A percentile compares a stretch with the other conserved stretches of the same genome.
Evolutionary conservation across 306 rosid genomes (phyloP).

Genomic region (Gynostemma pentaphyllum): DNA sequence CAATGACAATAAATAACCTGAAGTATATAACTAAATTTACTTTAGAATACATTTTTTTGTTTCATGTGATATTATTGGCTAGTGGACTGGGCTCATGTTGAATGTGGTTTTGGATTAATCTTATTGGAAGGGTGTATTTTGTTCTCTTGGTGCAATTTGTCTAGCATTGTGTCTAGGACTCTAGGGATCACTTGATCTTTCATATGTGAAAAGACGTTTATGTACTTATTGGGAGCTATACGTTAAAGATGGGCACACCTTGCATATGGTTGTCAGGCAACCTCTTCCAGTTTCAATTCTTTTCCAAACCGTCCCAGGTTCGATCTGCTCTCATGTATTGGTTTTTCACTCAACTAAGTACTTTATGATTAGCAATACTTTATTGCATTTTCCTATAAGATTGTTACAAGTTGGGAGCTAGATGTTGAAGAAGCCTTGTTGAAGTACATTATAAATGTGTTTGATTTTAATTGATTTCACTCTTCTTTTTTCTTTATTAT

Average conservation of each 20-base stretch:
- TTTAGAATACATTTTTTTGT: neutral
- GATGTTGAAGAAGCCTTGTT: neutral
- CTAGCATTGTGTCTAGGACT: neutral
- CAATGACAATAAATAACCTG: no score
- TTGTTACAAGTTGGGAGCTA: neutral
- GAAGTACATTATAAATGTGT: no score
- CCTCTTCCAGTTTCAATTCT: constrained; percentile 48
- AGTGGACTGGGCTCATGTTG: neutral
- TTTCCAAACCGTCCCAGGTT: constrained; percentile 62
- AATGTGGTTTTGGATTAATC: neutral
- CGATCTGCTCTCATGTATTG: neutral
- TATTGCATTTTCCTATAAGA: neutral
- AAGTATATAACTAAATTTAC: neutral
- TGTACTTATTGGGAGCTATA: constrained; percentile 46
- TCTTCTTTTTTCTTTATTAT: no score
- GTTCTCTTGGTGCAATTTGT: neutral
- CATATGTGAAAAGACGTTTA: neutral
- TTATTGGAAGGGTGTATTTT: neutral
- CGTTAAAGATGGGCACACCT: constrained; percentile 98
- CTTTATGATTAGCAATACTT: neutral
- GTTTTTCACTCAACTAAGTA: no score
- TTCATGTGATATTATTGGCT: neutral
- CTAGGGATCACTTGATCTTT: neutral
- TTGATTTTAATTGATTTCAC: no score
- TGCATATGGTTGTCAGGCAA: constrained; percentile 90